phyloP scores from a whole-genome alignment of 345 rosid genomes.

The Salix exigua region DNA sequence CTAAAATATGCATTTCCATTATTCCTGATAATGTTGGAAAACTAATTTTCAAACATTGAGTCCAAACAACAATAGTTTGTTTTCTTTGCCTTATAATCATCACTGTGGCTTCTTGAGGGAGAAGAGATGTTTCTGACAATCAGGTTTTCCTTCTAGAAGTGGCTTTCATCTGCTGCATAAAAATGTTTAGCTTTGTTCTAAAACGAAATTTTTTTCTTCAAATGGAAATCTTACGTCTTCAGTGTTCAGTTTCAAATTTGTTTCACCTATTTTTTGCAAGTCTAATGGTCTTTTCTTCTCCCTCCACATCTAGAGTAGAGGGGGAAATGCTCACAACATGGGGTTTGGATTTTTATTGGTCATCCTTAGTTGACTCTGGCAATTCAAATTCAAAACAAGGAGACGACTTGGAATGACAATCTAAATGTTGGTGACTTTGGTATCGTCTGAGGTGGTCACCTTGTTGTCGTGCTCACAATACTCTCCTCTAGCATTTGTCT shows the following conservation, averaged over 20 bases:
- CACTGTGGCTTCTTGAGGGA: no score
- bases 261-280: neutral
- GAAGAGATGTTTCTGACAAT: neutral
- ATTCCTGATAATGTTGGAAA: no score
- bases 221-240: neutral
- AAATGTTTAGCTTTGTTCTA: neutral
- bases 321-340: no score
- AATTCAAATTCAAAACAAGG: neutral
- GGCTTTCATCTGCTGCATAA: neutral
- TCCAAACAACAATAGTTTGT: no score
- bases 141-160: neutral
- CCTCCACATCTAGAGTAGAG: no score
- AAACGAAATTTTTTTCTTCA: neutral
- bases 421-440: neutral
- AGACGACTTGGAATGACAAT: neutral
- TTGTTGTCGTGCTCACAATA: neutral
- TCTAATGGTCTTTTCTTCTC: neutral
- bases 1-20: no score
- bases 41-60: no score
- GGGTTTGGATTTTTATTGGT: no score
- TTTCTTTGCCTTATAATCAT: no score
- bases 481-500: no score
- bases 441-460: neutral
- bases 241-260: neutral
- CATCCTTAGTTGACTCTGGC: neutral